Evolutionary conservation across 2,329 filamentous ascomycete genomes (phyloP).

Genomic region (Cadophora malorum): DNA sequence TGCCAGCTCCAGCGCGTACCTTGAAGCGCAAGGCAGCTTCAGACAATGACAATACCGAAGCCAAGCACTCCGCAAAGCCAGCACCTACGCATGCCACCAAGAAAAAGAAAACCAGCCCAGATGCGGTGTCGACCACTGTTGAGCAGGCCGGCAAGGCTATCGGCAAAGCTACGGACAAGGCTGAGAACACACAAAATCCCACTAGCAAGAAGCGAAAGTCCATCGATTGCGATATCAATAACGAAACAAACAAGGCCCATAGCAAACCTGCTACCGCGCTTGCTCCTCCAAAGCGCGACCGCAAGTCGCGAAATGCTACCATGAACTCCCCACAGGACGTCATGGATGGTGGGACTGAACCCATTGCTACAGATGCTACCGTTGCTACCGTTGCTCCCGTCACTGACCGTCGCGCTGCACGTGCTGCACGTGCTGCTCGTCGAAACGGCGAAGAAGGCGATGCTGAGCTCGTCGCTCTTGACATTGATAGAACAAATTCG

Average conservation of each 20-base stretch:
- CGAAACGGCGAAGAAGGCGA: constrained; percentile 10
- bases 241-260: neutral
- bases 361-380: neutral
- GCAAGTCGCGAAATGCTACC: neutral
- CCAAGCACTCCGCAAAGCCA: too few relatives aligned
- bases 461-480: constrained; percentile 10
- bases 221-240: neutral
- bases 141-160: neutral
- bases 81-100: neutral
- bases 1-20: neutral
- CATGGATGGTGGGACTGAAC: neutral
- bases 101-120: neutral
- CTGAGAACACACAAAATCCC: neutral
- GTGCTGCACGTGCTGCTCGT: constrained; percentile 11
- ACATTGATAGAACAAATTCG: constrained; percentile 3
- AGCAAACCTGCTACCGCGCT: neutral
- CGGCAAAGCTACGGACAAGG: constrained; percentile 5
- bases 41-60: neutral
- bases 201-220: constrained; percentile 7
- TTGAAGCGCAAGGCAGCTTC: constrained; percentile 7
- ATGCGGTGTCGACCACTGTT: neutral
- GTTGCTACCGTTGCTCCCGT: neutral
- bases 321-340: neutral
- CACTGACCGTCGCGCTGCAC: neutral
- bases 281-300: constrained; percentile 12